Evolutionary conservation across 164 flowering plant species (phyloP).

Genomic region (Macadamia integrifolia): DNA sequence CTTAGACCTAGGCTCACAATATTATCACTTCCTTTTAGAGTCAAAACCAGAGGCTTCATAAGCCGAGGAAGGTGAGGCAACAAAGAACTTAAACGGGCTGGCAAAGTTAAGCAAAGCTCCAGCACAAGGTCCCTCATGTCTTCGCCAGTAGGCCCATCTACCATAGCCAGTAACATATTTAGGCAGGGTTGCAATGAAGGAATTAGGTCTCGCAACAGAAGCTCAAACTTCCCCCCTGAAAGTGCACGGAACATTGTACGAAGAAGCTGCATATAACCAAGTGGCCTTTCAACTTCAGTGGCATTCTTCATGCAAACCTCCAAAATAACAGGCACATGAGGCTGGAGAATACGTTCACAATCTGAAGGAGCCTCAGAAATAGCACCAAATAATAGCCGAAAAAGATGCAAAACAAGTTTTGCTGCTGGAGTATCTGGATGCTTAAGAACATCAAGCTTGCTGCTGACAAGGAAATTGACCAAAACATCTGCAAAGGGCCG

Average conservation of each 20-base stretch:
- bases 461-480: constrained; percentile 89
- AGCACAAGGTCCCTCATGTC: constrained; percentile 90
- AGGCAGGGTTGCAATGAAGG: constrained; percentile 82
- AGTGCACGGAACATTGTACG: constrained; percentile 91
- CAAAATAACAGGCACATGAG: constrained; percentile 90
- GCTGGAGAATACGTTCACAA: constrained; percentile 90
- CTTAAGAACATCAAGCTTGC: constrained; percentile 85
- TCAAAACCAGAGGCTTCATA: constrained; percentile 94
- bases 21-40: constrained; percentile 86
- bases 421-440: constrained; percentile 85
- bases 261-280: constrained; percentile 92
- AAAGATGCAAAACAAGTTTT: constrained; percentile 89
- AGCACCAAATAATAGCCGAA: constrained; percentile 79
- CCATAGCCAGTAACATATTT: constrained; percentile 88
- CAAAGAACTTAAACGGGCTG: constrained; percentile 92
- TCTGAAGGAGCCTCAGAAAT: constrained; percentile 85
- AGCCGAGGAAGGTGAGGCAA: constrained; percentile 88
- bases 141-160: constrained; percentile 93
- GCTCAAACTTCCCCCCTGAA: constrained; percentile 89
- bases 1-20: constrained; percentile 79
- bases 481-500: constrained; percentile 91
- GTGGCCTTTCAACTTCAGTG: constrained; percentile 83
- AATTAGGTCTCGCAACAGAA: constrained; percentile 69
- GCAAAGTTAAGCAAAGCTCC: constrained; percentile 89
- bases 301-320: constrained; percentile 93